A percentile compares a stretch with the other conserved stretches of the same genome.
Evolutionary conservation across 768 basidiomycete genomes (phyloP).

Genomic region (Lactarius trivialis): DNA sequence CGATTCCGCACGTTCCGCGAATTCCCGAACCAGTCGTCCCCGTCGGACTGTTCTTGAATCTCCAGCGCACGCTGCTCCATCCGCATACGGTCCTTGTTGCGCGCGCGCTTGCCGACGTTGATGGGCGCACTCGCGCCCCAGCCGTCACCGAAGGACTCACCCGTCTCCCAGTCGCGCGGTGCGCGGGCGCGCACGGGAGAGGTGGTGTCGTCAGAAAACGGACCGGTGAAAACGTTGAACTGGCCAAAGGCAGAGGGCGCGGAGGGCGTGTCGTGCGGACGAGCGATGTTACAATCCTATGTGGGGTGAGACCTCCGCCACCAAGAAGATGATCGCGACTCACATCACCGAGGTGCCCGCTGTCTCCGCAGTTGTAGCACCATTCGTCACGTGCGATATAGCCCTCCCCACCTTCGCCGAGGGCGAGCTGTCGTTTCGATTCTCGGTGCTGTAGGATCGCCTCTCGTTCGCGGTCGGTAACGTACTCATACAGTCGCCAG

Average conservation of each 20-base stretch:
- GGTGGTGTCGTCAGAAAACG: conserved; percentile 39
- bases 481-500: conserved; percentile 76
- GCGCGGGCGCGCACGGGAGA: conserved; percentile 26
- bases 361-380: conserved; percentile 75
- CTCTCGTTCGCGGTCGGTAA: conserved; percentile 46
- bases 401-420: conserved; percentile 73
- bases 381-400: conserved; percentile 68
- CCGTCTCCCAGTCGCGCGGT: conserved; percentile 40
- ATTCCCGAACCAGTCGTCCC: conserved; percentile 61
- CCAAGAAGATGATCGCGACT: conserved; percentile 27
- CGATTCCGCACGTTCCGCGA: conserved; percentile 30
- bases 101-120: conserved; percentile 61
- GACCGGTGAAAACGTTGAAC: conserved; percentile 55
- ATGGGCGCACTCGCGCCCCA: conserved; percentile 44
- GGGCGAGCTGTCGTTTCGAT: conserved; percentile 39
- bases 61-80: conserved; percentile 46
- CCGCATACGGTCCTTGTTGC: conserved; percentile 51
- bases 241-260: conserved; percentile 65
- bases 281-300: conserved; percentile 56
- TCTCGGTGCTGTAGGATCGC: conserved; percentile 41
- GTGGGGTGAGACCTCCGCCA: neutral
- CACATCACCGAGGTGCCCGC: conserved; percentile 77
- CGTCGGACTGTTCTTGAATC: conserved; percentile 43
- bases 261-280: conserved; percentile 35
- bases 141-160: conserved; percentile 36